Evolutionary conservation across 2,329 filamentous ascomycete species (phyloP), one percentile per base, ranked within the genome.

Genomic region (Claviceps spartinae): DNA sequence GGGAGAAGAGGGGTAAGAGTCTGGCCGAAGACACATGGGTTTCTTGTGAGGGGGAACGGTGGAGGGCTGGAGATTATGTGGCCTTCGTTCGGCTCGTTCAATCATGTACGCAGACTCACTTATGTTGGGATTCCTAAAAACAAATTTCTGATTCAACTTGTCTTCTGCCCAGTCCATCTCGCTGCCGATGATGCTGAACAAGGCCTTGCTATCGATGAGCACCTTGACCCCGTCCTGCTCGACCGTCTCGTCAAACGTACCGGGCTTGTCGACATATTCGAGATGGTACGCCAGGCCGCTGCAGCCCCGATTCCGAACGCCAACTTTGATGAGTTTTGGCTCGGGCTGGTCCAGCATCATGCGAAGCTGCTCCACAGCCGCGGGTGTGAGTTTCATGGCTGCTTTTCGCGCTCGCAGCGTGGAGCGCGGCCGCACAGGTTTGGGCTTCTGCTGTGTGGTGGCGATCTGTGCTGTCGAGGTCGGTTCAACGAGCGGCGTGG

Each of bases 91-190:
- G 30, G 8, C 30, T 34, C 30, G 9, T 34, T 34, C 9, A 34
- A 11, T 34, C 30, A 3, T 34, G 9, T 11, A 34, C 9, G 83
- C 89, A 20, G 8, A 36, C 90, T 80, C 73, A 95, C 90, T 98
- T 65, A 97, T 97, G 64, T 98, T 98, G 2, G 93, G 93, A 67
- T 98, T 98, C 65, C 81, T 84, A 71, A 98, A 98, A 49, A 95
- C 83, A 68, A 98, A 98, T 58, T 87, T 78, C 68, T 90, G 80
- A 66, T 85, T 95, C 57, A 98, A 72, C 72, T 95, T 95, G 62
- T 97, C 93, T 70, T 97, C 90, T 11, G 91, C 77, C 90, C 91
- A 98, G 65, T 98, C 93, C 93, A 98, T 98, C 71, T 97, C 91
- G 64, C 86, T 95, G 5, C 93, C 93, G 61, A 98, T 96, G 51